Conservation (phyloP, 1,284 basidiomycete genomes). For the Moesziomyces globuligerus region DNA sequence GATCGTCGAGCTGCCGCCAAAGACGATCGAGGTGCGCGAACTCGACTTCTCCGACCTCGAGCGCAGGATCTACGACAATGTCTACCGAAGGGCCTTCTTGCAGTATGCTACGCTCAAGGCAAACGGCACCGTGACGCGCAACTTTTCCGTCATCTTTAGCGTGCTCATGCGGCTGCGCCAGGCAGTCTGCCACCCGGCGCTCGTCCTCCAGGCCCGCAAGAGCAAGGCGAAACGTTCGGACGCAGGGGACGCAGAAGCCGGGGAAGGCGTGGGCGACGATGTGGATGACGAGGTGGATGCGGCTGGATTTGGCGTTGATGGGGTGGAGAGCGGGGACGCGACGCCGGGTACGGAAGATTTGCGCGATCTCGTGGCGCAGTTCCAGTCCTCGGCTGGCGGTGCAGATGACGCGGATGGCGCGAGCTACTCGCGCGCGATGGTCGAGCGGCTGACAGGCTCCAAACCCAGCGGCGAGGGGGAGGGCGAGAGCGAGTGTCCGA, state of each 20-base stretch:
- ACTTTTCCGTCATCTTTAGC: constrained; percentile 68
- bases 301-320: constrained; percentile 29
- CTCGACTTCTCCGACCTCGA: constrained; percentile 58
- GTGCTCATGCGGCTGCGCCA: constrained; percentile 69
- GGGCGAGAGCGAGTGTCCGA: constrained; percentile 60
- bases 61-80: constrained; percentile 67
- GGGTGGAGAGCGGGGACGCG: constrained; percentile 17
- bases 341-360: constrained; percentile 37
- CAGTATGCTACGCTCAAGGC: constrained; percentile 57
- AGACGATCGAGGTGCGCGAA: constrained; percentile 73
- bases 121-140: constrained; percentile 58
- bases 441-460: neutral
- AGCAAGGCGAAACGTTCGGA: constrained; percentile 7
- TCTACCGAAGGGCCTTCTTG: constrained; percentile 61
- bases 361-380: constrained; percentile 48
- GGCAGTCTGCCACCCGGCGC: constrained; percentile 68
- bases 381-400: constrained; percentile 30
- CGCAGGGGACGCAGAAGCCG: constrained; percentile 22
- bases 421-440: neutral
- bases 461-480: constrained; percentile 2
- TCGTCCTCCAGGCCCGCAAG: constrained; percentile 63
- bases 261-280: constrained; percentile 7
- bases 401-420: neutral
- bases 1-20: constrained; percentile 88
- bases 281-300: constrained; percentile 8